Evolutionary conservation across 768 basidiomycete genomes (phyloP), one percentile per base, ranked within the genome.

Genomic region (Tubosaeta sp.): DNA sequence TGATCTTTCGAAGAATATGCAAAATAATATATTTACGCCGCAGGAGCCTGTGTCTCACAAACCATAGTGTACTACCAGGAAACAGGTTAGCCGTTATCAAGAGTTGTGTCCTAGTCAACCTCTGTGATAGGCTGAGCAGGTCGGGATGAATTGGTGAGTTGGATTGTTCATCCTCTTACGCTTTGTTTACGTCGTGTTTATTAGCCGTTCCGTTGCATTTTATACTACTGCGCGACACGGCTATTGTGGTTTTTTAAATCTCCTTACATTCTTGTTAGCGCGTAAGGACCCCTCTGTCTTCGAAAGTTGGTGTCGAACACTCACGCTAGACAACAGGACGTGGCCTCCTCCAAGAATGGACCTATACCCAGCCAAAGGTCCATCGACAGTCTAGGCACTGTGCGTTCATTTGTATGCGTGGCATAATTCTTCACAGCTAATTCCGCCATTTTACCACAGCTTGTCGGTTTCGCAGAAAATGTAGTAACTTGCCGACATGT

Each of bases 1-100:
- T 55, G 89, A 91, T 65, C 67, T 91, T 16, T 87, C 89, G 0
- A 89, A 87, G 63, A 90, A 88, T 50, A 82, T 91, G 52, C 90
- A 92, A 55, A 67, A 31, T 14, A 8, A 12, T 12, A 32, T 54
- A 16, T 19, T 10, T 13, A 27, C 6, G n/a, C 2, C 47, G 22
- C 41, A 0, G 25, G 46, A n/a, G 6, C 13, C 10, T 0, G 17
- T 43, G 16, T 53, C 44, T 54, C 37, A 66, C 17, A 11, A 27
- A 10, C 35, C 16, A 11, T 43, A 89, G 90, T 88, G 0, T 93
- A 85, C 65, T 93, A 93, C 65, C 91, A 92, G 65, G 91, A 92
- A 67, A 91, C 89, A 56, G 88, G 87, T 84, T 59, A 22, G 74
- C 54, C 10, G 27, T 41, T 22, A 29, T 43, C 17, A 35, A 25